These are phyloP conservation scores for Scheffersomyces ergatensis DNA, from an alignment of 805 yeast species.

Conservation along the genomic window DNA sequence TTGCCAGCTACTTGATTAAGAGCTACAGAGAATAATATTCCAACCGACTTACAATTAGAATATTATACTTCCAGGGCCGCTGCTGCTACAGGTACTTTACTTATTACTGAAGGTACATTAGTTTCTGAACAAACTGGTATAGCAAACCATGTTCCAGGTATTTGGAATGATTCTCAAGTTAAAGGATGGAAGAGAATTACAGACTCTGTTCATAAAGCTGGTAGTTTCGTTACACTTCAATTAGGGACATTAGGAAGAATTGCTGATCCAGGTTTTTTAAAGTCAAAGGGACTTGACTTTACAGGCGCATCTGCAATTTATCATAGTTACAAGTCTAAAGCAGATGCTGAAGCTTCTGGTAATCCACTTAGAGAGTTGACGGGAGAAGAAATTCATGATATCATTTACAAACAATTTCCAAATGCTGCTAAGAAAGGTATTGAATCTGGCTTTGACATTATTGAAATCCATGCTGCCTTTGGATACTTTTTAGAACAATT, in stretches of 20 bases:
- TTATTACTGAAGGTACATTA: slow-evolving; percentile 31
- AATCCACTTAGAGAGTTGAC: slow-evolving; percentile 16
- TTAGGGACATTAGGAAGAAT: slow-evolving; percentile 54
- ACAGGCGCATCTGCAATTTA: slow-evolving; percentile 15
- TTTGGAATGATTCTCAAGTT: slow-evolving; percentile 47
- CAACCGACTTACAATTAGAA: slow-evolving; percentile 25
- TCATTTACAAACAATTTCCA: slow-evolving; percentile 17
- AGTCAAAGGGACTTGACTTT: slow-evolving; percentile 16
- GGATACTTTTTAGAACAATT: slow-evolving; percentile 41
- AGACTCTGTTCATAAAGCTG: slow-evolving; percentile 44
- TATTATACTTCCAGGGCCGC: slow-evolving; percentile 33
- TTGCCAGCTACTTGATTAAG: slow-evolving; percentile 28
- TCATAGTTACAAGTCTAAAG: slow-evolving; percentile 13
- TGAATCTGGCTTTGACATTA: slow-evolving; percentile 35
- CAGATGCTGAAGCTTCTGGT: slow-evolving; percentile 14
- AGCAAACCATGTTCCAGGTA: slow-evolving; percentile 46
- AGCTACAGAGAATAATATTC: slow-evolving; percentile 19
- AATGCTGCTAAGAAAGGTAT: slow-evolving; percentile 27
- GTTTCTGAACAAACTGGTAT: slow-evolving; percentile 37
- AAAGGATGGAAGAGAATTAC: slow-evolving; percentile 47
- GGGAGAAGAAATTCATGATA: slow-evolving; percentile 19
- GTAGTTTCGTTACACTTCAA: slow-evolving; percentile 45
- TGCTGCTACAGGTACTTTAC: slow-evolving; percentile 22
- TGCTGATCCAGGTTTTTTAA: slow-evolving; percentile 23
- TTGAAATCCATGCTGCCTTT: slow-evolving; percentile 41